Conservation (phyloP, 257 asterid genomes). For the Primulina eburnea region DNA sequence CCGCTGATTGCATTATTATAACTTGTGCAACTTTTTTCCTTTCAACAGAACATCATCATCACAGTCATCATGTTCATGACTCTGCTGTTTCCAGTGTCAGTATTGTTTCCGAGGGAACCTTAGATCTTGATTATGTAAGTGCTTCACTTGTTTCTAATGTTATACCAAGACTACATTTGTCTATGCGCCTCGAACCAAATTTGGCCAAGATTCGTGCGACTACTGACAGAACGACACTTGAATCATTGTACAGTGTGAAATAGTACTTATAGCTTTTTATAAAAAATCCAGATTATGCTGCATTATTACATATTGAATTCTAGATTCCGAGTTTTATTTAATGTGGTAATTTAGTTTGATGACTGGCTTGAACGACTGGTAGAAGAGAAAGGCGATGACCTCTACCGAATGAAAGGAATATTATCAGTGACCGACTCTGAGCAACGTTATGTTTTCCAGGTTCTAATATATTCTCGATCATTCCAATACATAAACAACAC, state of each 20-base stretch:
- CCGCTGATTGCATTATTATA: background rate
- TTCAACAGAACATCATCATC: conserved; percentile 61
- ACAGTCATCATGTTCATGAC: conserved; percentile 72
- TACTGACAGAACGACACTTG: no score
- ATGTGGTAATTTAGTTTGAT: conserved; percentile 54
- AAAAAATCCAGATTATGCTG: background rate
- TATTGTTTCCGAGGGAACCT: conserved; percentile 82
- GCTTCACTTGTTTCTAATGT: conserved; percentile 18
- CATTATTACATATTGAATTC: background rate
- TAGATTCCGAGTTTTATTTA: conserved; percentile 14
- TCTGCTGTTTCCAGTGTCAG: conserved; percentile 91
- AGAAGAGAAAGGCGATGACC: conserved; percentile 90
- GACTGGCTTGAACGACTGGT: conserved; percentile 92
- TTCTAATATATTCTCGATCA: conserved; percentile 23
- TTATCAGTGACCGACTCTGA: conserved; percentile 64
- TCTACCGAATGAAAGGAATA: conserved; percentile 92
- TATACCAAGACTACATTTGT: background rate
- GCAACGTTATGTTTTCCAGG: conserved; percentile 91
- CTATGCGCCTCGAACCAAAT: background rate
- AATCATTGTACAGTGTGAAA: no score
- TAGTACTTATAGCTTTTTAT: no score
- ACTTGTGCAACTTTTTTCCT: background rate
- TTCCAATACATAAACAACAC: background rate
- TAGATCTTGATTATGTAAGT: conserved; percentile 87
- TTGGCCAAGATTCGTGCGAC: background rate